A percentile compares a stretch with the other conserved stretches of the same genome.
Evolutionary conservation across 2,329 filamentous ascomycete species (phyloP).

Genomic region (Aureobasidium sp.): DNA sequence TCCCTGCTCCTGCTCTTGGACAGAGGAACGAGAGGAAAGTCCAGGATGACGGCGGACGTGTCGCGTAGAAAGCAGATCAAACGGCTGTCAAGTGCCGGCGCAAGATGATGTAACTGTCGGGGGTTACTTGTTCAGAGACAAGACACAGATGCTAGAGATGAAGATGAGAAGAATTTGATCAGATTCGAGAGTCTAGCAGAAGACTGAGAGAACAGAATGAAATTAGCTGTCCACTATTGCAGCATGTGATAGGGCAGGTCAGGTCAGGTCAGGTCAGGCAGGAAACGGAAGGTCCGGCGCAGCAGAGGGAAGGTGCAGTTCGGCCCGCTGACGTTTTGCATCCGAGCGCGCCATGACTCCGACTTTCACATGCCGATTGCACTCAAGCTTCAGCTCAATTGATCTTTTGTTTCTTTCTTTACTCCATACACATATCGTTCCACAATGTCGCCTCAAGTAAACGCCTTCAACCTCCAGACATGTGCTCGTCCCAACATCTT

Average conservation of each 20-base stretch:
- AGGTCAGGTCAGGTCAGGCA: background rate
- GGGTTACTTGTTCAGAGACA: too few species aligned
- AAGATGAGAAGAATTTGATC: background rate
- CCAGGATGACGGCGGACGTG: background rate
- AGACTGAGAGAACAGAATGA: background rate
- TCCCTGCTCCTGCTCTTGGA: constrained; percentile 20
- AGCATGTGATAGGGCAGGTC: background rate
- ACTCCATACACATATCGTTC: background rate
- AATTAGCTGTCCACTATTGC: background rate
- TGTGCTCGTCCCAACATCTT: constrained; percentile 47
- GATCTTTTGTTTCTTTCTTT: background rate
- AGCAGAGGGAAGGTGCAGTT: background rate
- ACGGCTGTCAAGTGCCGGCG: background rate
- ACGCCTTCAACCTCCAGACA: constrained; percentile 39
- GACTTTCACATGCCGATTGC: constrained; percentile 8
- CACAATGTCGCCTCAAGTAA: background rate
- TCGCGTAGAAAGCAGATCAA: background rate
- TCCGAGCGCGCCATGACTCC: constrained; percentile 4
- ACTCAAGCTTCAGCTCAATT: background rate
- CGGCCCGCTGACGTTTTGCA: background rate
- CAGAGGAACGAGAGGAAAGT: background rate
- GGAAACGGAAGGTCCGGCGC: background rate
- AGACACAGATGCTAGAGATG: background rate
- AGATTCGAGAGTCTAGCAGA: background rate
- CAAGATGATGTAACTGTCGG: constrained; percentile 8